Evolutionary conservation across 1,284 basidiomycete species (phyloP).

Genomic region (Marasmius sp.): DNA sequence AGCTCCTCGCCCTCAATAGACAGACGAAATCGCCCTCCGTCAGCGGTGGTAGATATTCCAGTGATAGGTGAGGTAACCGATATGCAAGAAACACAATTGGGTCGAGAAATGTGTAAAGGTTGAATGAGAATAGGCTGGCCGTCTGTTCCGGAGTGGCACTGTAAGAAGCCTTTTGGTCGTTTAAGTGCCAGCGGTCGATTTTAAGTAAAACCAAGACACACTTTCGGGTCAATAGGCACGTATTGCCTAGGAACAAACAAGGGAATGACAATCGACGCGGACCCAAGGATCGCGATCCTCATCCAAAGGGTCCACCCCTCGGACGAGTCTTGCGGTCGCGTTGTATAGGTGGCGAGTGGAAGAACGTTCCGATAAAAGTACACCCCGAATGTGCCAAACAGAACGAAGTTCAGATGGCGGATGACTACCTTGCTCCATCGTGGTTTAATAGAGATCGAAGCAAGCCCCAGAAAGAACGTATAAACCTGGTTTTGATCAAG

Average conservation of each 20-base stretch:
- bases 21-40: constrained; percentile 44
- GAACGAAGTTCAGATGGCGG: constrained; percentile 21
- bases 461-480: not conserved
- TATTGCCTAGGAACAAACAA: constrained; percentile 26
- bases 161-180: constrained; percentile 27
- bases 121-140: constrained; percentile 44
- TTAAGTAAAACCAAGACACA: constrained; percentile 17
- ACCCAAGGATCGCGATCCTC: constrained; percentile 21
- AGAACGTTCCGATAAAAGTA: constrained; percentile 57
- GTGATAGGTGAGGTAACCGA: constrained; percentile 28
- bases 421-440: constrained; percentile 9
- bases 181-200: not conserved
- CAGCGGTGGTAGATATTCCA: constrained; percentile 41
- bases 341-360: constrained; percentile 45
- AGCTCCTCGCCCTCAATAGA: constrained; percentile 22
- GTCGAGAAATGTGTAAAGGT: constrained; percentile 52
- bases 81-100: constrained; percentile 36
- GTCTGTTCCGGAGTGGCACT: constrained; percentile 54
- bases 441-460: not conserved
- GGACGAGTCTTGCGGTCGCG: constrained; percentile 19
- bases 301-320: constrained; percentile 28
- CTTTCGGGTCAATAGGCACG: constrained; percentile 27
- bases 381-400: constrained; percentile 28
- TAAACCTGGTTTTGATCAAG: not conserved
- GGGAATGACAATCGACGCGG: constrained; percentile 24